phyloP scores from a whole-genome alignment of 805 yeast genomes.

The Metschnikowia aberdeeniae region DNA sequence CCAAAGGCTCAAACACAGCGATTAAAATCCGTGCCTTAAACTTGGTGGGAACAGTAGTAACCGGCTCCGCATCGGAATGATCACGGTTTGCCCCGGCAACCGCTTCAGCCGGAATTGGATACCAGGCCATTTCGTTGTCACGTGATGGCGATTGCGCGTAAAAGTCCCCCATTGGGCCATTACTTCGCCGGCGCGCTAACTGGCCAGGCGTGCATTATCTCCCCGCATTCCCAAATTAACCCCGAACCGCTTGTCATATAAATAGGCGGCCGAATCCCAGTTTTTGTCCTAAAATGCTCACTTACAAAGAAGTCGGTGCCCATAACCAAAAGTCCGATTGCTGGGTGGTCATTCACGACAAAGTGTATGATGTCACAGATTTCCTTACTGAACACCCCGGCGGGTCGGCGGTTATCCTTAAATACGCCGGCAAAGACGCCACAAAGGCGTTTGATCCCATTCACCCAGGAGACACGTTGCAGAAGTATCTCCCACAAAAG shows the following conservation, averaged over 20 bases:
- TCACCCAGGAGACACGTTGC: conserved; percentile 82
- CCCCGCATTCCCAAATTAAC: conserved; percentile 2
- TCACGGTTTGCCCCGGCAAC: too few species aligned
- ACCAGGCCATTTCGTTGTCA: too few species aligned
- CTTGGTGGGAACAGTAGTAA: too few species aligned
- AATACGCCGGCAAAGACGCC: conserved; percentile 53
- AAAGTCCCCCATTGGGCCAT: too few species aligned
- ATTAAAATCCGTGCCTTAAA: too few species aligned
- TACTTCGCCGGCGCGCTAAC: too few species aligned
- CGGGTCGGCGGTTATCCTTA: conserved; percentile 50
- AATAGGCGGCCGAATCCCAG: not conserved
- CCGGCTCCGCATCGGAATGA: too few species aligned
- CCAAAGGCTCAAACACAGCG: too few species aligned
- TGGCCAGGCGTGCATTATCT: not conserved
- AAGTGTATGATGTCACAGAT: conserved; percentile 74
- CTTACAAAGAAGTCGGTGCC: conserved; percentile 27
- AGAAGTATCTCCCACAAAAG: conserved; percentile 52
- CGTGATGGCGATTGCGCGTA: too few species aligned
- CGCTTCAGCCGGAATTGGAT: too few species aligned
- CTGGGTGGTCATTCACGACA: conserved; percentile 80
- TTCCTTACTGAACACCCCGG: conserved; percentile 60
- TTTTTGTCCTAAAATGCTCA: conserved; percentile 5
- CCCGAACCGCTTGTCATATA: conserved; percentile 1
- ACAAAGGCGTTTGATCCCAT: conserved; percentile 82
- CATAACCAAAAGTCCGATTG: conserved; percentile 62